Percentiles rank a stretch among this genome's conserved stretches.
These are phyloP conservation scores for Chrysosphaeria jannelii DNA, from an alignment of 2,329 filamentous ascomycete genomes.

Conservation along the genomic window DNA sequence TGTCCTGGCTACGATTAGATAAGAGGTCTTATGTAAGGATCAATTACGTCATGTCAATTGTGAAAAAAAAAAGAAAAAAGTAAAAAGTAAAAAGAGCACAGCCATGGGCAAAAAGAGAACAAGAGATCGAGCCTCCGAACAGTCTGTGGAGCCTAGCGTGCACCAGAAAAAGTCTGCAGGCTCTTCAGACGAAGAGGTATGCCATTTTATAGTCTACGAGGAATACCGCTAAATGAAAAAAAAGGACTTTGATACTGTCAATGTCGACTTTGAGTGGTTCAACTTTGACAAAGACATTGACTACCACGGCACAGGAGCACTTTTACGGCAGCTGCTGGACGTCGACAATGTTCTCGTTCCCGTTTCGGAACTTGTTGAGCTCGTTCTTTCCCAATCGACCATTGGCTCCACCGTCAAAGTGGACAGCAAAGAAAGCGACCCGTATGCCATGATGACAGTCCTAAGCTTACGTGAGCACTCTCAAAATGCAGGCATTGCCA, in stretches of 20 bases:
- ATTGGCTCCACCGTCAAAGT: slow-evolving; percentile 91
- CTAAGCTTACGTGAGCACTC: slow-evolving; percentile 57
- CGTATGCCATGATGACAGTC: slow-evolving; percentile 75
- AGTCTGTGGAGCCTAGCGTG: slow-evolving; percentile 6
- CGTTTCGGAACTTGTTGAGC: slow-evolving; percentile 56
- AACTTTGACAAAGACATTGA: slow-evolving; percentile 73
- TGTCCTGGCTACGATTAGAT: no score
- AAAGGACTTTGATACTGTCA: slow-evolving; percentile 68
- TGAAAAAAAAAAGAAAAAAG: no score
- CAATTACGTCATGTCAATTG: no score
- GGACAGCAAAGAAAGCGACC: slow-evolving; percentile 77
- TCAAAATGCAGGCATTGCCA: slow-evolving; percentile 39
- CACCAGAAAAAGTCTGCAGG: slow-evolving; percentile 10
- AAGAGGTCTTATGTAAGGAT: no score
- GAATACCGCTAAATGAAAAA: no score
- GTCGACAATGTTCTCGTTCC: slow-evolving; percentile 64
- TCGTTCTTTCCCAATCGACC: slow-evolving; percentile 56
- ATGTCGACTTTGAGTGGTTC: slow-evolving; percentile 98
- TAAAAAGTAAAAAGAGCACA: no score
- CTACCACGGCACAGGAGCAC: slow-evolving; percentile 77
- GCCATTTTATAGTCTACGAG: not conserved
- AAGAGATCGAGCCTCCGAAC: no score
- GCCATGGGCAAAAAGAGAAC: slow-evolving; percentile 10
- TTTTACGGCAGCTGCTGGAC: slow-evolving; percentile 78
- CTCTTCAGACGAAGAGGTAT: slow-evolving; percentile 19